Evolutionary conservation across 1,139 yeast genomes (phyloP).

Genomic region (Yamadazyma diospyri): DNA sequence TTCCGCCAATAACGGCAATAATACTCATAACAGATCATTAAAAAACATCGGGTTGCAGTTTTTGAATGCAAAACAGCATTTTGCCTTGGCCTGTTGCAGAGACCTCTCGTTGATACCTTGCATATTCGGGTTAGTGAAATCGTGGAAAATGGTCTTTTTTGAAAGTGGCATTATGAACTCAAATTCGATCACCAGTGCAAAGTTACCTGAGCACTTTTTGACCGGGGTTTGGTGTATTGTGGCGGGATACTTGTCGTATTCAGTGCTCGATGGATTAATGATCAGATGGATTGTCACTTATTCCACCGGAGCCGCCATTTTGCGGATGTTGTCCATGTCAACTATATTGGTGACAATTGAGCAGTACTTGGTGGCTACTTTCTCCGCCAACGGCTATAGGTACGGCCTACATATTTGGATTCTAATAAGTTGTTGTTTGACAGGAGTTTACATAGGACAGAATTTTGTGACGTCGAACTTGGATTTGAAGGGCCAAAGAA

Average conservation of each 20-base stretch:
- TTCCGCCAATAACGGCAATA: constrained; percentile 1
- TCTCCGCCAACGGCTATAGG: constrained; percentile 45
- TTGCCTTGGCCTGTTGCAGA: constrained; percentile 67
- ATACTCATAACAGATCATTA: constrained; percentile 19
- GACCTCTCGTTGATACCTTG: constrained; percentile 72
- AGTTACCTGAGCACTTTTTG: constrained; percentile 66
- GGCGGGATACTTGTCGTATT: constrained; percentile 77
- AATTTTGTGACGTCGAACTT: constrained; percentile 86
- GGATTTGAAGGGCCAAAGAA: constrained; percentile 45
- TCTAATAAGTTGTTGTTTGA: constrained; percentile 76
- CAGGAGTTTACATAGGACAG: constrained; percentile 81
- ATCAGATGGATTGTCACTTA: constrained; percentile 92
- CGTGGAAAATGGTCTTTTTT: constrained; percentile 47
- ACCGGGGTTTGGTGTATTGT: constrained; percentile 84
- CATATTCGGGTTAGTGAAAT: constrained; percentile 48
- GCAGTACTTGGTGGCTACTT: constrained; percentile 60
- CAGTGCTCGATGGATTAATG: constrained; percentile 85
- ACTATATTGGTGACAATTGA: constrained; percentile 68
- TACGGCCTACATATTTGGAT: constrained; percentile 91
- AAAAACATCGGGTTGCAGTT: constrained; percentile 63
- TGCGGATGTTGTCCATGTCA: constrained; percentile 80
- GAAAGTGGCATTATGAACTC: constrained; percentile 18
- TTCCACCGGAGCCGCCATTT: constrained; percentile 81
- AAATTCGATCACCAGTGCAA: constrained; percentile 40
- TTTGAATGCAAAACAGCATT: constrained; percentile 72